Evolutionary conservation across 2,329 filamentous ascomycete genomes (phyloP).

Genomic region (Nigrospora osmanthi): DNA sequence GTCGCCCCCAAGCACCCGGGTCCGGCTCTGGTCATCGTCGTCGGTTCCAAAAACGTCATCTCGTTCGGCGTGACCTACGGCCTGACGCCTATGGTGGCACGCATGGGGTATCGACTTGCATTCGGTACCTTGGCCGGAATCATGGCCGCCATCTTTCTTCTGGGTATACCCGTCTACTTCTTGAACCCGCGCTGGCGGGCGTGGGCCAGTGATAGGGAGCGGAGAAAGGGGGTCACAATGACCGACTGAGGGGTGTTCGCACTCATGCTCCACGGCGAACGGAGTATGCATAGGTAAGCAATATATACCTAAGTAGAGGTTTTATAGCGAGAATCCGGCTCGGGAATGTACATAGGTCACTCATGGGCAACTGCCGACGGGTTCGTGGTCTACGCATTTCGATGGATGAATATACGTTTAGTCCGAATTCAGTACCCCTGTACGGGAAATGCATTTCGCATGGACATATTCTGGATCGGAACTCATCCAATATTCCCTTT

Average conservation of each 20-base stretch:
- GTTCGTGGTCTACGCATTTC: no score
- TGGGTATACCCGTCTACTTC: conserved; percentile 12
- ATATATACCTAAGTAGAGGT: no score
- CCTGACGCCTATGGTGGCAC: conserved; percentile 21
- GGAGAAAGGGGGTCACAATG: neutral
- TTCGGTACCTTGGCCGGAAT: conserved; percentile 11
- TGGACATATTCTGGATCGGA: no score
- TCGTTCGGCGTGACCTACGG: conserved; percentile 22
- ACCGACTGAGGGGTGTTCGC: neutral
- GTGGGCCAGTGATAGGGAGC: neutral
- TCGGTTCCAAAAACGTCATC: conserved; percentile 24
- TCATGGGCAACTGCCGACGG: no score
- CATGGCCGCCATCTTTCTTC: conserved; percentile 10
- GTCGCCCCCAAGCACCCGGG: conserved; percentile 24
- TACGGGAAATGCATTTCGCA: no score
- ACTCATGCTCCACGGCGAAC: no score
- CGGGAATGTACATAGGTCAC: no score
- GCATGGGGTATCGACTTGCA: conserved; percentile 7
- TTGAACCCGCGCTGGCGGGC: conserved; percentile 8
- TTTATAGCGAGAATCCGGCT: no score
- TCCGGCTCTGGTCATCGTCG: conserved; percentile 22
- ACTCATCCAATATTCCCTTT: no score
- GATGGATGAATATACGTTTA: no score
- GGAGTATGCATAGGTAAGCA: no score
- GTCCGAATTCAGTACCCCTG: no score